Percentiles rank a stretch among this genome's conserved stretches.
Conservation (phyloP, 1,139 yeast species). For the Diutina ranongensis region DNA sequence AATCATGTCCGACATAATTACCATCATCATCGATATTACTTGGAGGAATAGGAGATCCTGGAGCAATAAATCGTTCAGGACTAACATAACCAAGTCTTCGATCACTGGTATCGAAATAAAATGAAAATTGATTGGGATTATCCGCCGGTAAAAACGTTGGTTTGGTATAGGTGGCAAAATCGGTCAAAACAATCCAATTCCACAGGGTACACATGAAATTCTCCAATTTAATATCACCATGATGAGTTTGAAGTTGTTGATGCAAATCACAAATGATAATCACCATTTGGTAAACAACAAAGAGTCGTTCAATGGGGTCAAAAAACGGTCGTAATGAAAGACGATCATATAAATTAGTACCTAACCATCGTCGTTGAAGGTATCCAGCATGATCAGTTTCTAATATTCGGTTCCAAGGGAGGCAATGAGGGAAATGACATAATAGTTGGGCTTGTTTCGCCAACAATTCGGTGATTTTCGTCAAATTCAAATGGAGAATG, state of each 20-base stretch:
- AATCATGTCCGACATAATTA: constrained; percentile 6
- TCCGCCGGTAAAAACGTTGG: constrained; percentile 86
- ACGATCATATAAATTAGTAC: constrained; percentile 75
- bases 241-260: constrained; percentile 40
- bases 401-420: constrained; percentile 62
- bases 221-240: constrained; percentile 90
- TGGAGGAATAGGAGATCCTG: constrained; percentile 13
- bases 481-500: constrained; percentile 21
- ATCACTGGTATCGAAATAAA: constrained; percentile 83
- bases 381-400: constrained; percentile 94
- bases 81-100: constrained; percentile 85
- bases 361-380: constrained; percentile 68
- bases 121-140: constrained; percentile 89
- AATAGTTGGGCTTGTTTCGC: constrained; percentile 27
- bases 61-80: constrained; percentile 70
- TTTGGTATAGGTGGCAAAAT: constrained; percentile 67
- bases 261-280: constrained; percentile 56
- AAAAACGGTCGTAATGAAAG: constrained; percentile 81
- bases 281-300: constrained; percentile 74
- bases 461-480: constrained; percentile 21
- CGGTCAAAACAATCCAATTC: constrained; percentile 78
- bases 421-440: constrained; percentile 38
- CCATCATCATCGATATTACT: constrained; percentile 17
- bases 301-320: constrained; percentile 68
- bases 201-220: constrained; percentile 80